Conservation (phyloP, 495 filamentous ascomycete genomes). For the Lindgomyces ingoldianus region DNA sequence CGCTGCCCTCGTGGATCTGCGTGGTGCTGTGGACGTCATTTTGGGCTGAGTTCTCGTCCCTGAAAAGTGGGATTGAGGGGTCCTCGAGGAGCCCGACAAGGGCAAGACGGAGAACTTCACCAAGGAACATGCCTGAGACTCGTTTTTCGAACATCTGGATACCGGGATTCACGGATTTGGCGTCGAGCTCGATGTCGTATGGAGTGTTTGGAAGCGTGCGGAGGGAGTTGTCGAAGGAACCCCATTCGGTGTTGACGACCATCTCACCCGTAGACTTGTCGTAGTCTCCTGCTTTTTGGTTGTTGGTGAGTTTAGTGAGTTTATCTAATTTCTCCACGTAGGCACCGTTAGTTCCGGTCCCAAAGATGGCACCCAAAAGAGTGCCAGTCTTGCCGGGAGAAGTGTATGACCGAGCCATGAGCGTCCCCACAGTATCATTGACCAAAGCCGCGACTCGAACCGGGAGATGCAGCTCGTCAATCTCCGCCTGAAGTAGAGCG, state of each 20-base stretch:
- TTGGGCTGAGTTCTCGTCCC: constrained; percentile 61
- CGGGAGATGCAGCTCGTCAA: constrained; percentile 81
- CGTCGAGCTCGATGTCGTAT: constrained; percentile 79
- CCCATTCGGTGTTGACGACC: constrained; percentile 99
- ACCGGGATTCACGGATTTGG: constrained; percentile 83
- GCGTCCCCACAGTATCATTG: constrained; percentile 95
- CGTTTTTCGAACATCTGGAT: constrained; percentile 99
- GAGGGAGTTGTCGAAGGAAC: constrained; percentile 93
- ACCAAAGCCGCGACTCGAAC: constrained; percentile 92
- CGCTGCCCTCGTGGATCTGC: constrained; percentile 60
- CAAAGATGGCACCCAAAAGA: constrained; percentile 88
- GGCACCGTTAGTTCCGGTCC: constrained; percentile 92
- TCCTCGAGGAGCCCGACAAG: constrained; percentile 64
- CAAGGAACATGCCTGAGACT: constrained; percentile 96
- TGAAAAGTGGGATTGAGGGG: constrained; percentile 64
- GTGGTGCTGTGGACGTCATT: constrained; percentile 71
- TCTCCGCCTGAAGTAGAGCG: constrained; percentile 82
- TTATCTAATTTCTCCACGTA: constrained; percentile 78
- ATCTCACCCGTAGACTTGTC: constrained; percentile 86
- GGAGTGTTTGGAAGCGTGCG: constrained; percentile 80
- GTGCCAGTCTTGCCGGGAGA: constrained; percentile 85
- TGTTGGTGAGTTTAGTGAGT: constrained; percentile 65
- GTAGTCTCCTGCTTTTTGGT: constrained; percentile 55
- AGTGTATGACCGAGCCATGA: constrained; percentile 96
- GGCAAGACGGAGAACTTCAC: constrained; percentile 83